Evolutionary conservation across 2,329 filamentous ascomycete species (phyloP).

Genomic region (Beauveria australis): DNA sequence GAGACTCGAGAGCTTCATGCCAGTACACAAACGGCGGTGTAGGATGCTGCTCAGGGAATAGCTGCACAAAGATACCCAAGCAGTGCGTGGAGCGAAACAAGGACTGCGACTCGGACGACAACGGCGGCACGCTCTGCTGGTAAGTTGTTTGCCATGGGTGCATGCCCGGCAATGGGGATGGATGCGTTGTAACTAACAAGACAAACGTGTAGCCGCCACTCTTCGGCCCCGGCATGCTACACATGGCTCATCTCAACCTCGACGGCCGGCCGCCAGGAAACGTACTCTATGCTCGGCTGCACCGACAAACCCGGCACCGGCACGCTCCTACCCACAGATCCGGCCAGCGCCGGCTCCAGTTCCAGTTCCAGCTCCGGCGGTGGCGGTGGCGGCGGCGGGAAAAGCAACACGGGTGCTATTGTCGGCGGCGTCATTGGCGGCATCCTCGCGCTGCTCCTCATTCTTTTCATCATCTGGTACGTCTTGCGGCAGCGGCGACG

Average conservation of each 20-base stretch:
- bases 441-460: not conserved
- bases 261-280: not conserved
- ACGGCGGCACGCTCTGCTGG: slow-evolving; percentile 4
- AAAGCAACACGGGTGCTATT: not conserved
- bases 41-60: not conserved
- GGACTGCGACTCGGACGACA: not conserved
- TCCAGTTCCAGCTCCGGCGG: not conserved
- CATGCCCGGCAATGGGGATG: not conserved
- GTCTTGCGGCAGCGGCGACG: not conserved
- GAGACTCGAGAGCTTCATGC: not conserved
- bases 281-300: slow-evolving; percentile 4
- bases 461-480: not conserved
- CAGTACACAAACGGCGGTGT: not conserved
- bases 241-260: slow-evolving; percentile 3
- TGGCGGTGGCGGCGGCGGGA: not conserved
- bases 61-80: not conserved
- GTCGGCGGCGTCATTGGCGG: not conserved
- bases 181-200: not conserved
- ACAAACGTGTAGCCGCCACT: not conserved
- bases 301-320: slow-evolving; percentile 4
- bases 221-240: slow-evolving; percentile 2
- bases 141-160: not conserved
- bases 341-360: not conserved
- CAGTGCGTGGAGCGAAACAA: not conserved
- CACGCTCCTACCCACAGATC: not conserved